Base-by-base conservation (phyloP, 2,329 filamentous ascomycete genomes). In the Neonectria coccinea region DNA sequence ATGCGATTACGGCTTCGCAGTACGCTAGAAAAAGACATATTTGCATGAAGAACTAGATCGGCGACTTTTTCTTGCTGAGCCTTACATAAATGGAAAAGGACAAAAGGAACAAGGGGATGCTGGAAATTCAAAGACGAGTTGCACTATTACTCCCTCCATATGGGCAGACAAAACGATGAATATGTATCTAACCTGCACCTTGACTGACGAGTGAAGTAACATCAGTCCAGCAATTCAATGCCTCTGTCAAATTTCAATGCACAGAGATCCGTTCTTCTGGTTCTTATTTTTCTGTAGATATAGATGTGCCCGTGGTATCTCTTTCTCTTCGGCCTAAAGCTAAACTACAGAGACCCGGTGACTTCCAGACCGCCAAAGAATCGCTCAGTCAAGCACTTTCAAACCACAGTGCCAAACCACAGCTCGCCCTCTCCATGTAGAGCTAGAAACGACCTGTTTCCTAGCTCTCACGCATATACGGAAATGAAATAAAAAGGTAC, bases 341-440 rank as follows among this genome's bases (percentile, higher is more conserved):
- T 25, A 25, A 25, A 25, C 25, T 25, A 25, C 5, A 6, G 5
- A 25, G 25, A 6, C 25, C 5, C 4, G 3, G 25, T 25, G 25
- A 25, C 5, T 25, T 25, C 25, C 25, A 25, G 25, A 25, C 63
- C 8, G 3, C 68, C 65, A 48, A 79, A 81, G 57, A 75, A 79
- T 3, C 61, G 70, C 63, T 76, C 70, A 45, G 81, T 77, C 5
- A 80, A 55, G 58, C 63, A 78, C 44, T 69, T 77, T 79, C 78
- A 81, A 66, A 82, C 4, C 5, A 80, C 63, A 5, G 68, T 54
- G 51, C 81, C 79, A 81, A 79, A 0, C 72, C 76, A 77, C 76
- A 79, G 48, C 77, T 80, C 47, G 78, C 79, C 59, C 76, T 74
- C 2, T 74, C 77, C 3, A 72, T 78, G 18, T 79, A 79, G 58